These are phyloP conservation scores for Fusarium burgessii DNA, from an alignment of 2,329 filamentous ascomycete species.

Conservation along the genomic window DNA sequence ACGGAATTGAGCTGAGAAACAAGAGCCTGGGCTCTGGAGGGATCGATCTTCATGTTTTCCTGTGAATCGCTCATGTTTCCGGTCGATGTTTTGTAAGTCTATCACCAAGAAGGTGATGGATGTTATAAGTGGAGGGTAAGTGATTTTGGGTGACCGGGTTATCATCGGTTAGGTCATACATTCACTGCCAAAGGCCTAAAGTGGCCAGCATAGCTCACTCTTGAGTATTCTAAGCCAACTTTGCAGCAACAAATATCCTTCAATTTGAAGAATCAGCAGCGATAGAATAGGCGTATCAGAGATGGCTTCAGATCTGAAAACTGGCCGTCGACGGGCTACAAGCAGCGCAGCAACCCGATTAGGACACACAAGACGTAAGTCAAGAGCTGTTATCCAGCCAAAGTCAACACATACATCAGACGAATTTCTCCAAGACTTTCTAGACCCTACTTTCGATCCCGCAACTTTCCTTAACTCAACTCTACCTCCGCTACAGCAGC, in stretches of 20 bases:
- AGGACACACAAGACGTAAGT: conserved; percentile 56
- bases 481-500: conserved; percentile 74
- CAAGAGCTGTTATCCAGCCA: conserved; percentile 56
- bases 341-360: conserved; percentile 58
- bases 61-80: conserved; percentile 57
- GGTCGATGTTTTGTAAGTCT: background rate
- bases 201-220: conserved; percentile 31
- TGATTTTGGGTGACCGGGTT: conserved; percentile 45
- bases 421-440: conserved; percentile 79
- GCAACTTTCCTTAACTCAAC: conserved; percentile 86
- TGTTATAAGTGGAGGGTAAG: conserved; percentile 45
- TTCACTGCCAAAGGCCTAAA: background rate
- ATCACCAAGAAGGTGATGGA: conserved; percentile 8
- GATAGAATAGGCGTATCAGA: background rate
- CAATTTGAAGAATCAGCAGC: background rate
- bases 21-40: conserved; percentile 71
- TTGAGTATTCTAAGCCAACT: conserved; percentile 11
- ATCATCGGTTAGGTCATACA: conserved; percentile 49
- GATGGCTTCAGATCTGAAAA: conserved; percentile 51
- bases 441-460: conserved; percentile 82
- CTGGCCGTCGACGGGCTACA: conserved; percentile 59
- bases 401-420: conserved; percentile 76
- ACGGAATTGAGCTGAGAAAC: conserved; percentile 72
- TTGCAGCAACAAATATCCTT: background rate
- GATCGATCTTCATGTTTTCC: conserved; percentile 71